phyloP scores from a whole-genome alignment of 2,329 filamentous ascomycete species.

The Calonectria pteridis region DNA sequence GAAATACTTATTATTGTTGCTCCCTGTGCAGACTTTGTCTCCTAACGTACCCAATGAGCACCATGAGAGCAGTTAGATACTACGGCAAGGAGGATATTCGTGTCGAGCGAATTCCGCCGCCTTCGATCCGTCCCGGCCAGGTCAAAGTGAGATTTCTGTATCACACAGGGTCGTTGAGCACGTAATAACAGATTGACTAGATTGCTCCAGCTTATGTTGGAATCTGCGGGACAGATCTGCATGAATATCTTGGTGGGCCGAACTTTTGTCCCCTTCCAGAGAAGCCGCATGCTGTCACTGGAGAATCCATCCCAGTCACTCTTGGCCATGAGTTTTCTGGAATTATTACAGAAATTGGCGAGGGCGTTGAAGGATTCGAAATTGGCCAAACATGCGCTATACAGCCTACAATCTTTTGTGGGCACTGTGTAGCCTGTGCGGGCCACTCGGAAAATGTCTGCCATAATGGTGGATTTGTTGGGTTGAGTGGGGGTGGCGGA shows the following conservation, averaged over 20 bases:
- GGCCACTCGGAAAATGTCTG: conserved; percentile 69
- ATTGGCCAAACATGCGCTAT: conserved; percentile 70
- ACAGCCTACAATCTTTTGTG: conserved; percentile 71
- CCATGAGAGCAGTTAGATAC: background rate
- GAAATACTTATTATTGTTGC: background rate
- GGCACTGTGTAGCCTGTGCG: conserved; percentile 66
- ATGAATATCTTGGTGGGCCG: conserved; percentile 49
- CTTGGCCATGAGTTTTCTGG: conserved; percentile 77
- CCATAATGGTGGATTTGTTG: conserved; percentile 54
- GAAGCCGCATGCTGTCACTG: conserved; percentile 68
- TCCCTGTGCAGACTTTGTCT: background rate
- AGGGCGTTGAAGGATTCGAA: conserved; percentile 59
- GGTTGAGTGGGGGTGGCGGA: conserved; percentile 60
- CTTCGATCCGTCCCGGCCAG: background rate
- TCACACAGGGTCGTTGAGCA: background rate
- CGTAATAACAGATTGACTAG: conserved; percentile 16
- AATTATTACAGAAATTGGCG: conserved; percentile 69
- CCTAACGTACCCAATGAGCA: background rate
- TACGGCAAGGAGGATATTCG: background rate
- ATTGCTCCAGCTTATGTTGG: conserved; percentile 57
- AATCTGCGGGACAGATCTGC: conserved; percentile 59
- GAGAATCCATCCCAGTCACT: conserved; percentile 68
- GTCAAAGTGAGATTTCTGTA: background rate
- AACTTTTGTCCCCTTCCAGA: conserved; percentile 56
- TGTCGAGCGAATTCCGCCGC: background rate